Evolutionary conservation across 441 rosid genomes (phyloP), one percentile per base, ranked within the genome.

Genomic region (Erodium texanum): DNA sequence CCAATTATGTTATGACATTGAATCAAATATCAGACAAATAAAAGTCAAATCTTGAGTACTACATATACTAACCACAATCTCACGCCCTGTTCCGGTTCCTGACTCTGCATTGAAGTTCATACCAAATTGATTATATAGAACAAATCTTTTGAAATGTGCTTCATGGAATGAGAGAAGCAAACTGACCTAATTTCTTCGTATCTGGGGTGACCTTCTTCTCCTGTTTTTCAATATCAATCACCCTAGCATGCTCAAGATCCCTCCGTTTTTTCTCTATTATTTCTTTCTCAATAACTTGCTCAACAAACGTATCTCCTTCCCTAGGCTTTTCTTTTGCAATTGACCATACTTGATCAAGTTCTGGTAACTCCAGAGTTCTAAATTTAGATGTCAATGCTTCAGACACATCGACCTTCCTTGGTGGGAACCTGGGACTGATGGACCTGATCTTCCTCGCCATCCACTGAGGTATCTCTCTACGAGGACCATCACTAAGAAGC

Each of bases 41-140:
- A 8, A 0, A 43, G 36, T 65, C 67, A 65, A 18, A 65, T 32
- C 38, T 65, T 38, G 3, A 27, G 50, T 65, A 19, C 63, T 43
- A 24, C 23, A 29, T 24, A 58, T 70, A 82, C 86, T 83, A 38
- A 80, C 86, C 81, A 83, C 86, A 76, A 83, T 83, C 70, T 83
- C 86, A 5, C 77, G 81, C 62, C 84, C 84, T 24, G 84, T 80
- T 69, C 86, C 84, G 29, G 86, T 83, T 73, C 86, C 86, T 22
- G 86, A 78, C 65, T 80, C 84, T 83, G 86, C 75, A 80, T 69
- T 66, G 9, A 74, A 67, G 67, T 41, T 22, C 71, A 65, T 20
- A 34, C 24, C 3, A 23, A 24, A 70, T 18, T 27, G n/a, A 70
- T 68, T 54, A 61, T 24, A 16, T 64, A 32, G 1, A 32, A 18